Evolutionary conservation across 495 filamentous ascomycete species (phyloP), one percentile per base, ranked within the genome.

Genomic region (Penicilliopsis zonata): DNA sequence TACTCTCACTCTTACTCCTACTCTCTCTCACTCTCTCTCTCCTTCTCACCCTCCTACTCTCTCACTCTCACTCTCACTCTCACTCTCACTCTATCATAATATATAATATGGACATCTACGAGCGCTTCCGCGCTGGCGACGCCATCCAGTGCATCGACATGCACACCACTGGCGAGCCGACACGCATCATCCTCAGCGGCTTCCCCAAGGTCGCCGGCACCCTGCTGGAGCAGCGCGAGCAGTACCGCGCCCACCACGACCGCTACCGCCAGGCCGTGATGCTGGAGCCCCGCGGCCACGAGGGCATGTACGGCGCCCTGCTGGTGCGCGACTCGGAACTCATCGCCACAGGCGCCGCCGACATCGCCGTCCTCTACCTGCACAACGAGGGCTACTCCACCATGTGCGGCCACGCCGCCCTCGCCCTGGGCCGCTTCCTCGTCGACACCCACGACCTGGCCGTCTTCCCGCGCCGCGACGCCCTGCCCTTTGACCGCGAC

Each of bases 301-400:
- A 38, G 22, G 52, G 42, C 35, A 56, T 56, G 52, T 56, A 56
- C 33, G 52, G 52, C 1, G 52, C 52, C 2, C 49, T 56, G 23
- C 40, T 56, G 28, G 15, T 36, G 1, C 39, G 37, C 1, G 43
- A 50, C n/a, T 53, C 49, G 10, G 52, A 56, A 18, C 38, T 51
- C 5, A 47, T 56, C 13, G 28, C 15, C 7, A 20, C 19, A 13
- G 37, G 65, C 63, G 61, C 70, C 55, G 58, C 46, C 42, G 20
- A 73, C 59, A 52, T 62, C 48, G 22, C 65, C 46, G 22, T 79
- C 73, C 28, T 52, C 1, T 53, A 56, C 34, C 49, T 41, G 69
- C 48, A 82, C 31, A 77, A 86, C 28, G 80, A 80, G 27, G 87
- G 84, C 13, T 94, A 85, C 47, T 70, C 74, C 12, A 79, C 76